A percentile compares a stretch with the other conserved stretches of the same genome.
Conservation (phyloP, 805 yeast species). For the Cyberlindnera mrakii region DNA sequence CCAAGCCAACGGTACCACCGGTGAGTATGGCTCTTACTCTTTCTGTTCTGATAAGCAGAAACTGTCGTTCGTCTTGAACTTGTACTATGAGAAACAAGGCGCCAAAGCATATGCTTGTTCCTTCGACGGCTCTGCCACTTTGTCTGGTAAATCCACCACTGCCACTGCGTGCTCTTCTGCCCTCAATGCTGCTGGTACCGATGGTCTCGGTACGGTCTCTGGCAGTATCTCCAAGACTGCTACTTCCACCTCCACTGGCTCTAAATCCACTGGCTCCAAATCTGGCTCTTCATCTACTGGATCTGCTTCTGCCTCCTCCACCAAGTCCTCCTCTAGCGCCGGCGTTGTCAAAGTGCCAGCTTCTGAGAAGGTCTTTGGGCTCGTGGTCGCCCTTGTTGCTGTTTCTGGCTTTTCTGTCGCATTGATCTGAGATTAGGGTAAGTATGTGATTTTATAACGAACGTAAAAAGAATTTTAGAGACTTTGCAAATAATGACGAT, state of each 20-base stretch:
- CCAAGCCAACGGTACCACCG: constrained; percentile 53
- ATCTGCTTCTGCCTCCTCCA: constrained; percentile 15
- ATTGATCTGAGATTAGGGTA: constrained; percentile 21
- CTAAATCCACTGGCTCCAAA: constrained; percentile 8
- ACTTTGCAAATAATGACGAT: no score
- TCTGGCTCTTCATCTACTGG: constrained; percentile 3
- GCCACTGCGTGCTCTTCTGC: constrained; percentile 51
- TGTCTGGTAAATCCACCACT: constrained; percentile 39
- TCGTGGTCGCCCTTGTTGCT: constrained; percentile 26
- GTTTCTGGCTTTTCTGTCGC: constrained; percentile 34
- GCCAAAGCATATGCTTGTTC: constrained; percentile 46
- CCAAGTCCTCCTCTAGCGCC: constrained; percentile 18
- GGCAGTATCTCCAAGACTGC: constrained; percentile 20
- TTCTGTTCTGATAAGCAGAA: constrained; percentile 63
- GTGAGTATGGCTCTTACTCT: constrained; percentile 67
- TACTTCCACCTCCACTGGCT: constrained; percentile 7
- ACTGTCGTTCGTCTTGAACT: constrained; percentile 58
- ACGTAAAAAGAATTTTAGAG: no score
- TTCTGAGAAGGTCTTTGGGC: constrained; percentile 26
- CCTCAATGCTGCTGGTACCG: constrained; percentile 59
- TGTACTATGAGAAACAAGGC: constrained; percentile 50
- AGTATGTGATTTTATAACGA: no score
- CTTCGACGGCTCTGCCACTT: constrained; percentile 62
- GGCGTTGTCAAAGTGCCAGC: constrained; percentile 25
- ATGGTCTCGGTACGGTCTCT: constrained; percentile 58